A percentile compares a stretch with the other conserved stretches of the same genome.
Conservation (phyloP, 352 stramenopile genomes). For the Phytophthora constricta region DNA sequence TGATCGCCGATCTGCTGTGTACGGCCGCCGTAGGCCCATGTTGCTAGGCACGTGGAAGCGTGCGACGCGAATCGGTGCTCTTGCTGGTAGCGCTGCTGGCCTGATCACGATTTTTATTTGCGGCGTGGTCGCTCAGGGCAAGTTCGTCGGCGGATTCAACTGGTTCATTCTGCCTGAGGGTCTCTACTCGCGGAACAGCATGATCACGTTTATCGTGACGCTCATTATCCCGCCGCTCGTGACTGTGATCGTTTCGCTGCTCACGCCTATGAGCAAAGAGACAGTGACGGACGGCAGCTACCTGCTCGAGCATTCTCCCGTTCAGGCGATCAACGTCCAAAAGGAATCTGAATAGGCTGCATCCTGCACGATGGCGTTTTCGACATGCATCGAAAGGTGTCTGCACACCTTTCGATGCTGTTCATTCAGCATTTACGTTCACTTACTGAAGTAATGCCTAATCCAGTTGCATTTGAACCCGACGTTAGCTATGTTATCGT, state of each 20-base stretch:
- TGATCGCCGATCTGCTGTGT: slow-evolving; percentile 75
- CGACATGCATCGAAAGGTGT: background rate
- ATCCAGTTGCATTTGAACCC: background rate
- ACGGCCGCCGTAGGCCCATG: slow-evolving; percentile 66
- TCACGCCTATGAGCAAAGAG: slow-evolving; percentile 30
- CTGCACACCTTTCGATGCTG: background rate
- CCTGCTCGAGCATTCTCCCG: slow-evolving; percentile 22
- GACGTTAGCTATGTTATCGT: too few relatives aligned
- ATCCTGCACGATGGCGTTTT: background rate
- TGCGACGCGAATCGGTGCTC: slow-evolving; percentile 39
- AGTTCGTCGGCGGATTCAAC: slow-evolving; percentile 67
- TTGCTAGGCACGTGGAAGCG: slow-evolving; percentile 60
- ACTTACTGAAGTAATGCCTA: background rate
- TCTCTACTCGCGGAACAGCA: slow-evolving; percentile 66
- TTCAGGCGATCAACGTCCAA: slow-evolving; percentile 8
- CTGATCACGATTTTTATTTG: slow-evolving; percentile 71
- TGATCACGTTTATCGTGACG: slow-evolving; percentile 72
- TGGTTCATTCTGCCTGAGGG: slow-evolving; percentile 70
- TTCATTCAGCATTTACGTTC: background rate
- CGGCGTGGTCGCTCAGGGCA: slow-evolving; percentile 51
- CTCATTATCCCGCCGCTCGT: slow-evolving; percentile 53
- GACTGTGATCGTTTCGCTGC: slow-evolving; percentile 57
- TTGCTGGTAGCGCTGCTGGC: slow-evolving; percentile 51
- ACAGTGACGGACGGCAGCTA: slow-evolving; percentile 14
- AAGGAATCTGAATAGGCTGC: background rate